These are phyloP conservation scores for Rhododendron molle DNA, from an alignment of 148 eudicot species.

Conservation along the genomic window DNA sequence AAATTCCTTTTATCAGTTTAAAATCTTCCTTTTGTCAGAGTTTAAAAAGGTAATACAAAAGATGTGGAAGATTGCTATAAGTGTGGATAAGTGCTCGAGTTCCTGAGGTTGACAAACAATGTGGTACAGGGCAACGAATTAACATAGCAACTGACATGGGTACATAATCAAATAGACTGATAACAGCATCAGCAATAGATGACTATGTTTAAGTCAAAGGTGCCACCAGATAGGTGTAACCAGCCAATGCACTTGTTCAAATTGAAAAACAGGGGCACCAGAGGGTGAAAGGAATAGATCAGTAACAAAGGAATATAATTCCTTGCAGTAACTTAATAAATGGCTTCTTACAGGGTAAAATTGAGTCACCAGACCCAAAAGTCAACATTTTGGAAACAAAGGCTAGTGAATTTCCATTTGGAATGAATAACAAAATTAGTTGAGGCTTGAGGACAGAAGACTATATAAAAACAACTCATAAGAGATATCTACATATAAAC, in stretches of 20 bases:
- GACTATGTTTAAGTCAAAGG: not conserved
- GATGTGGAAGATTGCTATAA: not conserved
- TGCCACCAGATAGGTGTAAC: not conserved
- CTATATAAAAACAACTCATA: not conserved
- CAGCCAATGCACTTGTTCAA: not conserved
- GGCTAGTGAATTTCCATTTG: not conserved
- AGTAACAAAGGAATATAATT: not conserved
- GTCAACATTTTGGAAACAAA: not conserved
- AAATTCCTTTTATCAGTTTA: not conserved
- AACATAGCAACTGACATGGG: not conserved
- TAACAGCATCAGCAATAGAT: not conserved
- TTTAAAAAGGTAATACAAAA: not conserved
- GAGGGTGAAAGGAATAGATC: not conserved
- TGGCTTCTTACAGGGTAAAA: not conserved
- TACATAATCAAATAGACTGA: not conserved
- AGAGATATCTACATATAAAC: not conserved
- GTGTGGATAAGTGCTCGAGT: not conserved
- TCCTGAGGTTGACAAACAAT: not conserved
- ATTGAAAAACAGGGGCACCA: not conserved
- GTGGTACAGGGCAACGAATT: not conserved
- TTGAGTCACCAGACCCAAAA: not conserved
- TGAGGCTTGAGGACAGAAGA: not conserved
- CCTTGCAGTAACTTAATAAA: not conserved
- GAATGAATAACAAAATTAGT: not conserved
- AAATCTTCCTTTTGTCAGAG: not conserved